phyloP scores from a whole-genome alignment of 2,329 filamentous ascomycete genomes.

The Aspergillus ochraceoroseus region DNA sequence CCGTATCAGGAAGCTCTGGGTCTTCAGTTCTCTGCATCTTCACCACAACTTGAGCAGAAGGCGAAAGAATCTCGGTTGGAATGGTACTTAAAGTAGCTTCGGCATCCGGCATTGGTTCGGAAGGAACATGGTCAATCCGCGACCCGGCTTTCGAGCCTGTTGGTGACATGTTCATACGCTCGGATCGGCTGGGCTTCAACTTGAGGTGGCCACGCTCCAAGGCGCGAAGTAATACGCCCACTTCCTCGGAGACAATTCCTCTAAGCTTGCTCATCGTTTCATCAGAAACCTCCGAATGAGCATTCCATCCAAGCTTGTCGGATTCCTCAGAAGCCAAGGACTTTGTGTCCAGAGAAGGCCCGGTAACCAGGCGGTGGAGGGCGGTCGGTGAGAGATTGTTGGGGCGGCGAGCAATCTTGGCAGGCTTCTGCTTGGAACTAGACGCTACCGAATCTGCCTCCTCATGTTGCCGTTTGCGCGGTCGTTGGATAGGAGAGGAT shows the following conservation, averaged over 20 bases:
- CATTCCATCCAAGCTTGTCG: conserved; percentile 36
- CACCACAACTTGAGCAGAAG: conserved; percentile 10
- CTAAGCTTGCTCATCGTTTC: conserved; percentile 38
- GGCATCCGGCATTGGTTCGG: conserved; percentile 19
- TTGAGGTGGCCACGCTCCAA: conserved; percentile 36
- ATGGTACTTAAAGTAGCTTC: conserved; percentile 25
- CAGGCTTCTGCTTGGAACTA: conserved; percentile 33
- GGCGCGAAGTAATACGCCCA: conserved; percentile 33
- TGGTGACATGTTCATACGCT: conserved; percentile 32
- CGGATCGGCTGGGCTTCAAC: conserved; percentile 33
- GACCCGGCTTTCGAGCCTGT: conserved; percentile 30
- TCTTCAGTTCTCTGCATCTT: conserved; percentile 17
- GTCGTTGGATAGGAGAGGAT: conserved; percentile 25
- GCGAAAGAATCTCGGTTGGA: conserved; percentile 27
- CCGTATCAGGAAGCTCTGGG: conserved; percentile 22
- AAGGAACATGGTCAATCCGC: conserved; percentile 18
- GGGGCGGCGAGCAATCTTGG: conserved; percentile 34
- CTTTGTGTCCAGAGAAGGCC: conserved; percentile 33
- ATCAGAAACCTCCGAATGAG: conserved; percentile 36
- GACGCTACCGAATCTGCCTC: conserved; percentile 31
- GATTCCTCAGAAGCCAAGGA: conserved; percentile 31
- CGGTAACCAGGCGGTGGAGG: conserved; percentile 32
- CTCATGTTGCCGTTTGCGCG: conserved; percentile 36
- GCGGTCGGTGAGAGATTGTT: conserved; percentile 30
- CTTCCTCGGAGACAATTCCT: conserved; percentile 36